These are phyloP conservation scores for Fusarium drepaniforme DNA, from an alignment of 2,329 filamentous ascomycete species.

Conservation along the genomic window DNA sequence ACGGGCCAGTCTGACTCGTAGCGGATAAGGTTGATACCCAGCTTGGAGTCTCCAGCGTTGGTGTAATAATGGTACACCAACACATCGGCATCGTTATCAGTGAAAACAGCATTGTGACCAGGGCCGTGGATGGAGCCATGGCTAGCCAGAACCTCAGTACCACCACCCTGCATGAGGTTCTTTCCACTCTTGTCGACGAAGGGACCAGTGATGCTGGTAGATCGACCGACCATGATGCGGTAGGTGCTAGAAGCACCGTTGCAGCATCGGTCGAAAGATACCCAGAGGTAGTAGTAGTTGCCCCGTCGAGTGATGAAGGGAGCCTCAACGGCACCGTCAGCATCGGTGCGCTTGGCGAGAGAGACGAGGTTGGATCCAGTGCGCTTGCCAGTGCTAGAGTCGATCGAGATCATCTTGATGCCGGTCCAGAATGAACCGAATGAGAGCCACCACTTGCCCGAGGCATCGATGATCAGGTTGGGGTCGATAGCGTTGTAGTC, in stretches of 20 bases:
- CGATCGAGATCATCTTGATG: slow-evolving; percentile 45
- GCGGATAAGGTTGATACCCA: slow-evolving; percentile 48
- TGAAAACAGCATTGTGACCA: slow-evolving; percentile 48
- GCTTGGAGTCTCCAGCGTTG: slow-evolving; percentile 35
- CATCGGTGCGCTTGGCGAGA: slow-evolving; percentile 41
- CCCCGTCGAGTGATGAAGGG: slow-evolving; percentile 46
- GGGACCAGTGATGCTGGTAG: slow-evolving; percentile 44
- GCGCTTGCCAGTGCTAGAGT: slow-evolving; percentile 44
- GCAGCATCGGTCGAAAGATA: slow-evolving; percentile 49
- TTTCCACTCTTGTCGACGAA: slow-evolving; percentile 43
- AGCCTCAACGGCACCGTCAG: slow-evolving; percentile 44
- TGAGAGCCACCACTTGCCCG: slow-evolving; percentile 47
- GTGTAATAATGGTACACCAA: slow-evolving; percentile 49
- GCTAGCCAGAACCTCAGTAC: slow-evolving; percentile 46
- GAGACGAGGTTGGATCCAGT: slow-evolving; percentile 36
- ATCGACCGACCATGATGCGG: slow-evolving; percentile 49
- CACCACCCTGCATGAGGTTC: slow-evolving; percentile 45
- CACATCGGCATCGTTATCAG: slow-evolving; percentile 47
- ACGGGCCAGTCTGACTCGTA: slow-evolving; percentile 49
- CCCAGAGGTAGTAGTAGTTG: slow-evolving; percentile 50
- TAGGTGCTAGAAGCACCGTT: slow-evolving; percentile 47
- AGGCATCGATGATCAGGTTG: slow-evolving; percentile 45
- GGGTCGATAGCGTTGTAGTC: slow-evolving; percentile 48
- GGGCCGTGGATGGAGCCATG: slow-evolving; percentile 47
- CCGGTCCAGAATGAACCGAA: slow-evolving; percentile 50